Conservation (phyloP, 257 asterid species). For the Penstemon newberryi region DNA sequence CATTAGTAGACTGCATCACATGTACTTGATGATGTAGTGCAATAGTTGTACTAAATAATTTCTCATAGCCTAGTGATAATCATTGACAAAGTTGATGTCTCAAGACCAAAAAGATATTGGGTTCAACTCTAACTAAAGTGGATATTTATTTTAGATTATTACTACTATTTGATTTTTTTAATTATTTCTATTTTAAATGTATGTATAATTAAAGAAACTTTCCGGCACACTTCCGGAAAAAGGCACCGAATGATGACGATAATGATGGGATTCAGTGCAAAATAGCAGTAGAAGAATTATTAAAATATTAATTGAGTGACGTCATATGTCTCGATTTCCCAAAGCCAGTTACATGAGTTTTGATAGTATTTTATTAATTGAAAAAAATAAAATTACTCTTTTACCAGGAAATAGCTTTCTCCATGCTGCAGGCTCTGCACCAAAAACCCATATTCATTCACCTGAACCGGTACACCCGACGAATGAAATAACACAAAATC, state of each 20-base stretch:
- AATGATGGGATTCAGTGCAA: slow-evolving; percentile 39
- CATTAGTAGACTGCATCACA: too few species aligned
- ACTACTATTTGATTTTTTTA: background rate
- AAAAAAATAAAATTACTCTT: background rate
- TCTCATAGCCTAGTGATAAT: too few species aligned
- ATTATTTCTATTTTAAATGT: too few species aligned
- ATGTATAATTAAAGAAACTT: too few species aligned
- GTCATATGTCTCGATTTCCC: slow-evolving; percentile 34
- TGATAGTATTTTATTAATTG: background rate
- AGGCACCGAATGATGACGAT: slow-evolving; percentile 27
- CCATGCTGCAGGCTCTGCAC: slow-evolving; percentile 66
- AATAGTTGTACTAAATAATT: too few species aligned
- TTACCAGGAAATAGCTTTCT: slow-evolving; percentile 82
- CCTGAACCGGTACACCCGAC: slow-evolving; percentile 57
- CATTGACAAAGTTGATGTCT: too few species aligned
- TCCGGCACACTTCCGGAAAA: background rate
- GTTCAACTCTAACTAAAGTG: too few species aligned
- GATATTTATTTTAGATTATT: too few species aligned
- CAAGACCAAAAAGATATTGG: too few species aligned
- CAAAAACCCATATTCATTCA: slow-evolving; percentile 56
- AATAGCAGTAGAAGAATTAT: slow-evolving; percentile 9
- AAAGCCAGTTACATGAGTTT: background rate
- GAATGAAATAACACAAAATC: slow-evolving; percentile 54
- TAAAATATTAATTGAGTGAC: slow-evolving; percentile 27
- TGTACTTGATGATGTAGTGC: too few species aligned